These are phyloP conservation scores for Lobosporangium transversale DNA, from an alignment of 192 early-diverging fungal genomes.

Conservation along the genomic window DNA sequence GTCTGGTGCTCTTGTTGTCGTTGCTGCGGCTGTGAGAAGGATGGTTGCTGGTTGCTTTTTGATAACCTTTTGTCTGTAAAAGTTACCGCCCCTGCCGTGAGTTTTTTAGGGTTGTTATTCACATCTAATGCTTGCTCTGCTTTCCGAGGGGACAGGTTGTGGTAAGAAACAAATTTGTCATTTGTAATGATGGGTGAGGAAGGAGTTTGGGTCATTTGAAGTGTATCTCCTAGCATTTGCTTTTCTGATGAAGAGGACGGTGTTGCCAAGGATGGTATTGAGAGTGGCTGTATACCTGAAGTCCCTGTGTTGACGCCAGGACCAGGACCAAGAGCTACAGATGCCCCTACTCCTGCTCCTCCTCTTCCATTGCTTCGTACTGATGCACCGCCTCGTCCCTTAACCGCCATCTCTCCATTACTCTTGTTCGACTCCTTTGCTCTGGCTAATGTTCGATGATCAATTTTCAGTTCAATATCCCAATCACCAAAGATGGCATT, in stretches of 20 bases:
- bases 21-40: no score
- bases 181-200: no score
- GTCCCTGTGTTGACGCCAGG: background rate
- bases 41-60: conserved; percentile 7
- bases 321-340: background rate
- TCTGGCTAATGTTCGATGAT: conserved; percentile 14
- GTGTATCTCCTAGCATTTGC: no score
- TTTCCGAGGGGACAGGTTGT: no score
- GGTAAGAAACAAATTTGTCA: no score
- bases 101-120: background rate
- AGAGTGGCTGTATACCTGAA: background rate
- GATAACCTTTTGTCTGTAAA: background rate
- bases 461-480: conserved; percentile 35
- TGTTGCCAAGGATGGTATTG: conserved; percentile 2
- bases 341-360: background rate
- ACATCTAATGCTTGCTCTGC: no score
- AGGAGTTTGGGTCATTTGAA: no score
- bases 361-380: background rate
- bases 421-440: conserved; percentile 5
- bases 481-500: conserved; percentile 35
- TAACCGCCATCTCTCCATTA: background rate
- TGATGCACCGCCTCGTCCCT: background rate
- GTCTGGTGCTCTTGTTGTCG: background rate
- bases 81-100: background rate
- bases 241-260: background rate